These are phyloP conservation scores for Globisporangium uncinulatum DNA, from an alignment of 352 stramenopile species.

Conservation along the genomic window DNA sequence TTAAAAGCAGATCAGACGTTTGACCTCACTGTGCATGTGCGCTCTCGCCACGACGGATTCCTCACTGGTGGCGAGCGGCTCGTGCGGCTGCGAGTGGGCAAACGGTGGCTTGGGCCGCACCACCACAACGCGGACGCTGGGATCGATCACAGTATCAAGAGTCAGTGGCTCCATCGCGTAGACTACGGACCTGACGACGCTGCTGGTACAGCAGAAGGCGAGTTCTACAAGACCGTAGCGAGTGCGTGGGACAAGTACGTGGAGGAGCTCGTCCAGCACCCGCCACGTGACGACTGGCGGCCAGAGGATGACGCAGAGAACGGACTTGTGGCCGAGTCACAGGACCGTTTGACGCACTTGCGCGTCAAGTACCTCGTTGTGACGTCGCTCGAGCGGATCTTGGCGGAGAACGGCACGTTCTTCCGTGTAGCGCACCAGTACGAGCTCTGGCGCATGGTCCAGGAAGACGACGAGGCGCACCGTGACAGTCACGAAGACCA, in stretches of 20 bases:
- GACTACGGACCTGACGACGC: constrained; percentile 51
- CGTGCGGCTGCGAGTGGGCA: constrained; percentile 44
- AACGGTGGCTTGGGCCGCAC: constrained; percentile 63
- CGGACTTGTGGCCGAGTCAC: constrained; percentile 41
- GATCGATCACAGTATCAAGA: constrained; percentile 25
- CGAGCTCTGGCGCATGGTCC: constrained; percentile 65
- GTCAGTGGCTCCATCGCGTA: constrained; percentile 54
- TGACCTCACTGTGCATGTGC: constrained; percentile 46
- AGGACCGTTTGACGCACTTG: constrained; percentile 48
- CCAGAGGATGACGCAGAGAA: constrained; percentile 18
- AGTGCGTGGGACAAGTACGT: constrained; percentile 52
- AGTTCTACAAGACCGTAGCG: constrained; percentile 54
- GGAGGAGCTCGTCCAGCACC: constrained; percentile 30
- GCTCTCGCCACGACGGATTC: constrained; percentile 36
- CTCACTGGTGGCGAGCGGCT: constrained; percentile 47
- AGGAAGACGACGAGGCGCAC: constrained; percentile 45
- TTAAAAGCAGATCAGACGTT: constrained; percentile 65
- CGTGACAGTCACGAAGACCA: constrained; percentile 24
- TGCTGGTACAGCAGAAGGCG: constrained; percentile 27
- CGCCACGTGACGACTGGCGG: constrained; percentile 40
- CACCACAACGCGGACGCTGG: constrained; percentile 32
- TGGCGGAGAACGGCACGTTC: constrained; percentile 43
- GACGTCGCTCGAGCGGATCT: constrained; percentile 44
- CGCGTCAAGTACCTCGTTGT: constrained; percentile 58
- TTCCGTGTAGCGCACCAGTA: constrained; percentile 46